Evolutionary conservation across 441 rosid species (phyloP), one percentile per base, ranked within the genome.

Genomic region (Bocquillonia castaneifolia): DNA sequence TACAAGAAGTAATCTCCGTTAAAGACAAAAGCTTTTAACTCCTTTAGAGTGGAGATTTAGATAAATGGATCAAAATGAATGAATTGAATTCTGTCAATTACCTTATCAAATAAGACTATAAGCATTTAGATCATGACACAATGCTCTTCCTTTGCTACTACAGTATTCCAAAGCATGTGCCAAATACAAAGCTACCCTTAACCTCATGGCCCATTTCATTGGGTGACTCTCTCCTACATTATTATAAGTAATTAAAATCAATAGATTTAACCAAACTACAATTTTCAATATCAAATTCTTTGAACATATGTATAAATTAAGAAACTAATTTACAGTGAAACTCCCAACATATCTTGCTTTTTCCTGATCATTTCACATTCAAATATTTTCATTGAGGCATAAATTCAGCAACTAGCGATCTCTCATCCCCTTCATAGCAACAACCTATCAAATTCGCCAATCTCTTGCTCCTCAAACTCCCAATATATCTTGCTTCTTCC

Each of bases 201-300:
- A 55, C 78, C 99, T 87, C 97, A 93, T 93, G 9, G 89, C 85
- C 97, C 99, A 93, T 78, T 88, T 93, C 99, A 93, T 91, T 22
- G 96, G 97, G 72, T 88, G 90, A 65, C 76, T 86, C 73, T 93
- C 99, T 97, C 99, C 99, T 93, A 74, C 50, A 81, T 8, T n/a
- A n/a, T n/a, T 51, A 29, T 10, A 71, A 59, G 78, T 72, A 67
- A 51, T 28, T 18, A 55, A 37, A 29, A 51, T 51, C 42, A 47
- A 28, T 9, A 58, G 32, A 22, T 7, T 36, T 10, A 23, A 22
- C 34, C 34, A 37, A 61, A n/a, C 65, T 56, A 18, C 1, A 44
- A 59, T 22, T 37, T 7, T 9, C 32, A 29, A 17, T 14, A 12
- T 2, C 44, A 26, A 63, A 47, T 42, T n/a, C 32, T 59, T 14